A percentile compares a stretch with the other conserved stretches of the same genome.
phyloP scores from a whole-genome alignment of 1,139 yeast genomes.

The Nakaseomyces sp. region DNA sequence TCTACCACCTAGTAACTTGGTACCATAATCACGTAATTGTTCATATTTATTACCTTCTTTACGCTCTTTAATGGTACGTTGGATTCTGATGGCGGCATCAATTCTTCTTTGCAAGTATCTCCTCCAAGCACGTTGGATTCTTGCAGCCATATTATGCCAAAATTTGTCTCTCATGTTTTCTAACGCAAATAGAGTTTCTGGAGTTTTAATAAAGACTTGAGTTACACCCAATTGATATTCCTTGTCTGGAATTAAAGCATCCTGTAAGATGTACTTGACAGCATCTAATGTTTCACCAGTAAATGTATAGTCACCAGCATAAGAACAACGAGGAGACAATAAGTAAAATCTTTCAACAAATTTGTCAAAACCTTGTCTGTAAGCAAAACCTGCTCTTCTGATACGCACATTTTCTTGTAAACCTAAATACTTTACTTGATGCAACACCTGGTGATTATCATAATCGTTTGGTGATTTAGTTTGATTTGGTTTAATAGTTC shows the following conservation, averaged over 20 bases:
- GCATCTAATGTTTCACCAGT: conserved; percentile 79
- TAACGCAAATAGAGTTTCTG: conserved; percentile 90
- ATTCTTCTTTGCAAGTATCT: conserved; percentile 69
- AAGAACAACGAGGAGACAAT: conserved; percentile 81
- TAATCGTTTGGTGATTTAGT: conserved; percentile 89
- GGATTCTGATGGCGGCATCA: conserved; percentile 80
- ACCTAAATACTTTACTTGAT: conserved; percentile 93
- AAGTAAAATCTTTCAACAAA: conserved; percentile 94
- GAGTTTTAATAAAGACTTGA: conserved; percentile 91
- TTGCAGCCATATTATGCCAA: conserved; percentile 98
- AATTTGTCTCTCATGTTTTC: conserved; percentile 96
- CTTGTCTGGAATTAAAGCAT: conserved; percentile 67
- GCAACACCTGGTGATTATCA: conserved; percentile 81
- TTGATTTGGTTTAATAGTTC: conserved; percentile 97
- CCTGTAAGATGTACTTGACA: conserved; percentile 64
- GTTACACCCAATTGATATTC: conserved; percentile 92
- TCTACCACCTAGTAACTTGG: conserved; percentile 54
- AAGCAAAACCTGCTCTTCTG: conserved; percentile 98
- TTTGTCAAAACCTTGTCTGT: conserved; percentile 92
- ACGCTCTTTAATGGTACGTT: conserved; percentile 75
- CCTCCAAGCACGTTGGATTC: conserved; percentile 97
- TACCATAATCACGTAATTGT: conserved; percentile 79
- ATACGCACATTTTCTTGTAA: conserved; percentile 94
- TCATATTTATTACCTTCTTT: conserved; percentile 76
- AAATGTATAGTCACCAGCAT: conserved; percentile 98